phyloP scores from a whole-genome alignment of 2,329 filamentous ascomycete species.

The Clathrospora elynae region DNA sequence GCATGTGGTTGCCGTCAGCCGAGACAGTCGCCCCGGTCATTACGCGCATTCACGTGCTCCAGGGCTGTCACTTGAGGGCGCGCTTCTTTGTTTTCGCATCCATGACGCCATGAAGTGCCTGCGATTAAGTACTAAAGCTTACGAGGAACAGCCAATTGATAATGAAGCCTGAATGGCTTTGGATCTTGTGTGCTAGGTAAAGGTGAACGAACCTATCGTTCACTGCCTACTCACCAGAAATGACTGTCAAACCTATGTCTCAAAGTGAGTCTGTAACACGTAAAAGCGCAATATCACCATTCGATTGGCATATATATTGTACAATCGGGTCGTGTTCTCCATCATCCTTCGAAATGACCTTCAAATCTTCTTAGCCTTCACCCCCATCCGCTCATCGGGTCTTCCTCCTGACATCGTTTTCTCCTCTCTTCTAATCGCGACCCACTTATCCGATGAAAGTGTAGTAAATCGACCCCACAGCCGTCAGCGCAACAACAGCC shows the following conservation, averaged over 20 bases:
- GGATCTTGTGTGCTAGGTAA: too few species aligned
- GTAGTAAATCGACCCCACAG: constrained; percentile 47
- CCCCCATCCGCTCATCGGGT: background rate
- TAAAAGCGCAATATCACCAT: background rate
- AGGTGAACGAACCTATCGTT: too few species aligned
- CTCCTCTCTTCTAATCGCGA: background rate
- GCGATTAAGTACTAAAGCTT: too few species aligned
- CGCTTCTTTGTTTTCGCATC: too few species aligned
- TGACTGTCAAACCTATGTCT: too few species aligned
- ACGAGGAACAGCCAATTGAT: too few species aligned
- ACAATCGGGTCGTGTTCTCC: constrained; percentile 6
- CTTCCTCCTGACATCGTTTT: background rate
- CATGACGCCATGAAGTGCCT: too few species aligned
- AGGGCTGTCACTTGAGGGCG: too few species aligned
- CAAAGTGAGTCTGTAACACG: background rate
- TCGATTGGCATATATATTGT: constrained; percentile 15
- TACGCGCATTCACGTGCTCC: too few species aligned
- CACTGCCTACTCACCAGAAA: too few species aligned
- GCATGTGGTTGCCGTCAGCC: constrained; percentile 19
- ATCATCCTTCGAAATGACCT: constrained; percentile 1
- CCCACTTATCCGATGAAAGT: constrained; percentile 23
- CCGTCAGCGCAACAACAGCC: constrained; percentile 63
- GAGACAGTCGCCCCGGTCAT: constrained; percentile 17
- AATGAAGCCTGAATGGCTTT: too few species aligned
- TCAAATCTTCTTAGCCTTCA: background rate